These are phyloP conservation scores for Bullera alba DNA, from an alignment of 768 basidiomycete genomes.

Conservation along the genomic window DNA sequence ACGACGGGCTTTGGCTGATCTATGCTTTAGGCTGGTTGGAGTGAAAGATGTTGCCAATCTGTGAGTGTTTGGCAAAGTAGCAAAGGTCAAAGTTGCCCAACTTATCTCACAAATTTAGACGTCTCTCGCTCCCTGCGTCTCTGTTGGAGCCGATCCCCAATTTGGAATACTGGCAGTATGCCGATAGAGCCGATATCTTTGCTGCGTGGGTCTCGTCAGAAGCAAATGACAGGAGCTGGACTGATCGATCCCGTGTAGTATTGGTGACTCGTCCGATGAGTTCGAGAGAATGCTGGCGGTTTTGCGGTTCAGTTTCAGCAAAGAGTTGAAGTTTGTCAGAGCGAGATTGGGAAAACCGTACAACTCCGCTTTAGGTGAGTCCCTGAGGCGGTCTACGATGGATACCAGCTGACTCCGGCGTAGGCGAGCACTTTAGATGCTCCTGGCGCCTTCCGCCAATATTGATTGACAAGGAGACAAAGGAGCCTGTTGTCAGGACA, in stretches of 20 bases:
- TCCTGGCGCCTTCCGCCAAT: slow-evolving; percentile 45
- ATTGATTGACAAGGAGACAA: slow-evolving; percentile 38
- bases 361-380: slow-evolving; percentile 45
- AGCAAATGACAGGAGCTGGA: background rate
- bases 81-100: too few species aligned
- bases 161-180: slow-evolving; percentile 91
- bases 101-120: slow-evolving; percentile 54
- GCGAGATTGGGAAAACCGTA: slow-evolving; percentile 87
- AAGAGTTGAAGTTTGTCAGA: slow-evolving; percentile 86
- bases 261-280: slow-evolving; percentile 87
- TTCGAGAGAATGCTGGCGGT: slow-evolving; percentile 92
- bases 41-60: slow-evolving; percentile 93
- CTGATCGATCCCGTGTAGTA: slow-evolving; percentile 50
- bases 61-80: slow-evolving; percentile 51
- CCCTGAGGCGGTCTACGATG: background rate
- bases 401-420: background rate
- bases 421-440: slow-evolving; percentile 48
- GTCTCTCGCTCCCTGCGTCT: slow-evolving; percentile 85
- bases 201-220: slow-evolving; percentile 61
- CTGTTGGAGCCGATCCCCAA: slow-evolving; percentile 90
- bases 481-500: slow-evolving; percentile 41
- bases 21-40: slow-evolving; percentile 53
- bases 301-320: slow-evolving; percentile 77
- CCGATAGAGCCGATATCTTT: slow-evolving; percentile 85
- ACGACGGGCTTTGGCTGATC: too few species aligned